Percentiles rank a stretch among this genome's conserved stretches.
Conservation (phyloP, 805 yeast species). For the Kodamaea sagamina region DNA sequence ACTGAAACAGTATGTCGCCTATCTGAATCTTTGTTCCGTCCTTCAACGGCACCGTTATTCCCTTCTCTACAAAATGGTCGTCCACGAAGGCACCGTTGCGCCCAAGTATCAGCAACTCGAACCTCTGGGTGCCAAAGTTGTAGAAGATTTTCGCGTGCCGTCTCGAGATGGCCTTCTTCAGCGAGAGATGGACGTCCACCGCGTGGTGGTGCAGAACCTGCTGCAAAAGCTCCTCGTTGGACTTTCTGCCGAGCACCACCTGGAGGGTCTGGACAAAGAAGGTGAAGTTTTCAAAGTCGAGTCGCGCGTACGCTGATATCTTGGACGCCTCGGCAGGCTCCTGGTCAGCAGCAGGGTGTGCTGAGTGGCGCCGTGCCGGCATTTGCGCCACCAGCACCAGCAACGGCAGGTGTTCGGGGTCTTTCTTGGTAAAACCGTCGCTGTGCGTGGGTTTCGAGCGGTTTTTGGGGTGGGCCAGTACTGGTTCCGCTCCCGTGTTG, state of each 20-base stretch:
- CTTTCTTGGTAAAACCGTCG: too few species aligned
- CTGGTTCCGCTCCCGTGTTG: neutral
- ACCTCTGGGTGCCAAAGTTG: constrained; percentile 93
- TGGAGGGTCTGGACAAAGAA: constrained; percentile 96
- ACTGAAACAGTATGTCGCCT: constrained; percentile 87
- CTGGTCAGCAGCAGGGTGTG: constrained; percentile 19
- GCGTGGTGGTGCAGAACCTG: constrained; percentile 58
- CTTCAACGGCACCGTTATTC: constrained; percentile 82
- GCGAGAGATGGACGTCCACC: constrained; percentile 90
- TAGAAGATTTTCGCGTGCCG: constrained; percentile 94
- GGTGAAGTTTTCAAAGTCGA: constrained; percentile 90
- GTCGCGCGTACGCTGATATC: constrained; percentile 66
- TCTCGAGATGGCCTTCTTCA: constrained; percentile 89
- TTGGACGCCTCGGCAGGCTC: constrained; percentile 23
- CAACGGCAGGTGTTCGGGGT: neutral
- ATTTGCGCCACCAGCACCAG: constrained; percentile 14
- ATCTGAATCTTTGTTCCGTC: constrained; percentile 87
- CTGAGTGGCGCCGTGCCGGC: constrained; percentile 17
- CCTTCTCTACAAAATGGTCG: constrained; percentile 84
- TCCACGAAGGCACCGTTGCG: constrained; percentile 97
- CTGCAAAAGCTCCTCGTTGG: constrained; percentile 52
- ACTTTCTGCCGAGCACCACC: constrained; percentile 87
- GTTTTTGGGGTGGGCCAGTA: neutral
- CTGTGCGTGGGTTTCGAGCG: too few species aligned
- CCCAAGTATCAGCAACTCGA: constrained; percentile 88